Evolutionary conservation across 306 rosid genomes (phyloP).

Genomic region (Canavalia ensiformis): DNA sequence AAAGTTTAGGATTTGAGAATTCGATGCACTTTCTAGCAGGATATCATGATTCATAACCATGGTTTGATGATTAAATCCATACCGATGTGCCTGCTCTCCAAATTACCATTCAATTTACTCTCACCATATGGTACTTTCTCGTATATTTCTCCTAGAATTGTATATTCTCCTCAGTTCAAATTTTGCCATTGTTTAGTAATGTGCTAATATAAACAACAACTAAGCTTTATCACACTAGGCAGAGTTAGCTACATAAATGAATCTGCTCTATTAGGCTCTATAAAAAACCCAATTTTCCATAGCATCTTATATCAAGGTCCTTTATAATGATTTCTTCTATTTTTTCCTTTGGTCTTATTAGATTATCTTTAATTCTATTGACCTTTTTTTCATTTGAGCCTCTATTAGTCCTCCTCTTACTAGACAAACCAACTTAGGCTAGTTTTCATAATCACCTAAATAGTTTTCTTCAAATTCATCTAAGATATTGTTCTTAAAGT

Average conservation of each 20-base stretch:
- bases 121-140: not conserved
- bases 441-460: not conserved
- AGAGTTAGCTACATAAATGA: not conserved
- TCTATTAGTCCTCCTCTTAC: not conserved
- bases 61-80: conserved; percentile 6
- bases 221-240: not conserved
- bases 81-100: not conserved
- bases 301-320: not conserved
- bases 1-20: conserved; percentile 11
- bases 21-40: conserved; percentile 22
- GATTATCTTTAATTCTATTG: not conserved
- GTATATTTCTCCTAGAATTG: not conserved
- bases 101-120: conserved; percentile 11
- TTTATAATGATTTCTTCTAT: not conserved
- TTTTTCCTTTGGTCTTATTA: not conserved
- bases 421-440: not conserved
- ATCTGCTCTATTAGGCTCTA: not conserved
- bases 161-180: not conserved
- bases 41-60: not conserved
- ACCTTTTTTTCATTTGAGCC: not conserved
- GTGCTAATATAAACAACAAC: not conserved
- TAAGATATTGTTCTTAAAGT: not conserved
- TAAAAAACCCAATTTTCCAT: not conserved
- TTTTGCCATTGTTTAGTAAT: conserved; percentile 6
- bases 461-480: conserved; percentile 4